Evolutionary conservation across 75 land plant genomes (phyloP), one percentile per base, ranked within the genome.

Genomic region (Cunninghamia lanceolata): DNA sequence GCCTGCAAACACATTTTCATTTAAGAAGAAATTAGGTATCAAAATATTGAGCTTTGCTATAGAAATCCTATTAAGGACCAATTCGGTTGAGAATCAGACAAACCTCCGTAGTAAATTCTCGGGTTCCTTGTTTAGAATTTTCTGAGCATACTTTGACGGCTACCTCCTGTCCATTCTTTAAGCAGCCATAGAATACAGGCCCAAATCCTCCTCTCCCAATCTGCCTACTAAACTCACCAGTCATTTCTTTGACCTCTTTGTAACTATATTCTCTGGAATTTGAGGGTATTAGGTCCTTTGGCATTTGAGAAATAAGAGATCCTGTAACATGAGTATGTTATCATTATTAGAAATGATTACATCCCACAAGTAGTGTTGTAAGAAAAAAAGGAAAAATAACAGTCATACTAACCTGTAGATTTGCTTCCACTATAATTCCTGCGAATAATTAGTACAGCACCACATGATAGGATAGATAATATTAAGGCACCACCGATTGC

Each of bases 121-220:
- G 54, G 3, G 56, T 21, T 1, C 91, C 94, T 68, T 87, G 88
- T 21, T 34, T 84, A 40, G 88, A 86, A 45, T 42, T 70, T 79
- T 86, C 78, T 11, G 93, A 87, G 2, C 88, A 84, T 56, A 89
- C 83, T 83, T 93, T 93, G 1, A 93, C 93, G 19, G 91, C 93
- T 2, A 93, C 90, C 56, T 85, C 82, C 59, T 63, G 42, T 17
- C 88, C 88, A 43, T 88, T 86, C 21, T 83, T 77, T 14, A 93
- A 45, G 17, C 40, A 10, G 36, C 94, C 94, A 74, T 87, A 28
- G 76, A 82, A 93, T n/a, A 93, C 93, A 50, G 89, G 66, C 11
- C 93, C 93, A 82, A 89, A 93, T n/a, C 89, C 93, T 45, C 93
- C 94, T 76, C 79, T 85, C 0, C 93, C 94, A 14, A 93, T 56